A percentile compares a stretch with the other conserved stretches of the same genome.
Conservation (phyloP, 305 asterid genomes). For the Stenogyne calaminthoides region DNA sequence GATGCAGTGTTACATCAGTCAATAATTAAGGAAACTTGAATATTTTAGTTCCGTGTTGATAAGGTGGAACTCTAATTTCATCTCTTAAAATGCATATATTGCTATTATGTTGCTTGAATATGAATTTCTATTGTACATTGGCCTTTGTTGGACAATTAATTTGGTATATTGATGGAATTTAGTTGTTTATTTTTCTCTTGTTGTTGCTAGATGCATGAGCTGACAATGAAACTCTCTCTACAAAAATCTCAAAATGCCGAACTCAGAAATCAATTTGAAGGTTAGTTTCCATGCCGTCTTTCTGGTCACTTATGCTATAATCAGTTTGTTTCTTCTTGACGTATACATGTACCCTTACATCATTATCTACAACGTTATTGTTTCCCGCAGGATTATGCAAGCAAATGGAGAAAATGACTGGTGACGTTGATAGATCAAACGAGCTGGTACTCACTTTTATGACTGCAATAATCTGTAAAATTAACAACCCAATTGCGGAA, state of each 20-base stretch:
- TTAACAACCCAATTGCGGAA: neutral
- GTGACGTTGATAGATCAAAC: constrained; percentile 83
- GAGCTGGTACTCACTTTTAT: constrained; percentile 61
- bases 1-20: neutral
- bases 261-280: constrained; percentile 81
- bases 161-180: neutral
- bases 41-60: constrained; percentile 14
- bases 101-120: constrained; percentile 2
- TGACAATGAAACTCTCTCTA: constrained; percentile 82
- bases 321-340: neutral
- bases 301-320: neutral
- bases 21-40: neutral
- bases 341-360: neutral
- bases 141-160: constrained; percentile 1
- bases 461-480: neutral
- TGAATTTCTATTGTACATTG: neutral
- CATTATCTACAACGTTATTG: constrained; percentile 6
- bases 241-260: constrained; percentile 85
- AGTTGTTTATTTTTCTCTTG: neutral
- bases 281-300: constrained; percentile 36
- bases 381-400: constrained; percentile 68
- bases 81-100: neutral
- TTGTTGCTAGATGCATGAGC: constrained; percentile 72
- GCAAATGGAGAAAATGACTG: constrained; percentile 72
- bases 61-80: constrained; percentile 13